Base-by-base conservation (phyloP, 495 filamentous ascomycete genomes). In the Tetracladium marchalianum region DNA sequence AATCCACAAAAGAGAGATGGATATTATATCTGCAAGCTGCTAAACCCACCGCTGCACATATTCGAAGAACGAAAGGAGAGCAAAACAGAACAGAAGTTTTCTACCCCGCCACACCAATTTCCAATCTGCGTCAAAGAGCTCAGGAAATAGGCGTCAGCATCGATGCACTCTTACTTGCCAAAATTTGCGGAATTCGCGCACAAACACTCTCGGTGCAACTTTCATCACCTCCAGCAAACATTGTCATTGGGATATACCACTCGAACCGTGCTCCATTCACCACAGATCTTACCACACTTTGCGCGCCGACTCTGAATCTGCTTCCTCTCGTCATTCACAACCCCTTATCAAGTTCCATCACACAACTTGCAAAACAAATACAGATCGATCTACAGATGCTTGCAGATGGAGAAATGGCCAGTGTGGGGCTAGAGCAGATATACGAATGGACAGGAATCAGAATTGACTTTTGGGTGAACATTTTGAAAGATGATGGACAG, bases 161-260 rank as follows among this genome's bases (percentile, higher is more conserved):
- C n/a, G 73, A 78, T 32, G 56, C 71, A 2, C 35, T 76, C 24
- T 65, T 78, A 50, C 55, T 78, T 19, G 73, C 75, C 11, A 53
- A 62, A 11, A 68, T 66, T 35, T 61, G 70, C 10, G 66, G 63
- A 43, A 35, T 71, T 17, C 69, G 73, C 43, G 56, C 61, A 11
- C 35, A 44, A 7, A 50, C 62, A 27, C 44, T 53, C 33, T 39
- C 40, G 18, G 24, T 36, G 12, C 24, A 50, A 27, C 40, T 51
- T 12, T 46, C 60, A 19, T 40, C 36, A 0, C 45, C 42, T 17
- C 9, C 18, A 4, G 37, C 37, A 7, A 32, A 58, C 12, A 61
- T 74, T 36, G 58, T 76, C 12, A 59, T 73, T 0, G 75, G 74
- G 31, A 60, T 78, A 43, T 78, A 78, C 47, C 69, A 74, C 17